phyloP scores from a whole-genome alignment of 768 basidiomycete genomes.

The Piloderma croceum region DNA sequence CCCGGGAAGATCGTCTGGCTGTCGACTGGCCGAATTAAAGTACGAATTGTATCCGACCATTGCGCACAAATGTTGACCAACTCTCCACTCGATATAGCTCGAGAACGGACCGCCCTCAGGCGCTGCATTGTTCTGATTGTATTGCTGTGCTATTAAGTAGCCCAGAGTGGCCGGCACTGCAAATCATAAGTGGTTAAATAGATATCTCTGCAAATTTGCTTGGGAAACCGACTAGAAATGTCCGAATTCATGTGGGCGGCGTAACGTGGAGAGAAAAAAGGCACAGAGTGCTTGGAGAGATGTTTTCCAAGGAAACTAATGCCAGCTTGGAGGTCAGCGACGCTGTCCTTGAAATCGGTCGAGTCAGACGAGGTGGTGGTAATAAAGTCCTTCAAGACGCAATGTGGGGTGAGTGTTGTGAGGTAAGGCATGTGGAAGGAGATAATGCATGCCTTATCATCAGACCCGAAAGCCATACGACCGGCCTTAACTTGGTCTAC shows the following conservation, averaged over 20 bases:
- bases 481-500: conserved; percentile 19
- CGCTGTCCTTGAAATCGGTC: conserved; percentile 13
- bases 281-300: conserved; percentile 29
- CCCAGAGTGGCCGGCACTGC: background rate
- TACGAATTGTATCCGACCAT: conserved; percentile 40
- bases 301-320: conserved; percentile 12
- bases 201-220: conserved; percentile 19
- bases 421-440: conserved; percentile 12
- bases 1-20: conserved; percentile 10
- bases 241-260: conserved; percentile 36
- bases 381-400: background rate
- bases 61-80: conserved; percentile 34
- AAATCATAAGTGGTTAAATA: background rate
- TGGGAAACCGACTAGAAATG: conserved; percentile 24
- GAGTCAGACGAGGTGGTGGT: background rate
- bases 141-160: too few relatives aligned
- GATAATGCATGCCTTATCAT: conserved; percentile 27
- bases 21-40: too few relatives aligned
- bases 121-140: conserved; percentile 43
- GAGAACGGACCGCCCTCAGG: conserved; percentile 37
- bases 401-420: too few relatives aligned
- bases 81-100: conserved; percentile 32
- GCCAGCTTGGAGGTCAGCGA: conserved; percentile 15
- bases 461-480: conserved; percentile 22
- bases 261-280: conserved; percentile 37